phyloP scores from a whole-genome alignment of 176 grass and related monocot genomes.

The Avena sativa region DNA sequence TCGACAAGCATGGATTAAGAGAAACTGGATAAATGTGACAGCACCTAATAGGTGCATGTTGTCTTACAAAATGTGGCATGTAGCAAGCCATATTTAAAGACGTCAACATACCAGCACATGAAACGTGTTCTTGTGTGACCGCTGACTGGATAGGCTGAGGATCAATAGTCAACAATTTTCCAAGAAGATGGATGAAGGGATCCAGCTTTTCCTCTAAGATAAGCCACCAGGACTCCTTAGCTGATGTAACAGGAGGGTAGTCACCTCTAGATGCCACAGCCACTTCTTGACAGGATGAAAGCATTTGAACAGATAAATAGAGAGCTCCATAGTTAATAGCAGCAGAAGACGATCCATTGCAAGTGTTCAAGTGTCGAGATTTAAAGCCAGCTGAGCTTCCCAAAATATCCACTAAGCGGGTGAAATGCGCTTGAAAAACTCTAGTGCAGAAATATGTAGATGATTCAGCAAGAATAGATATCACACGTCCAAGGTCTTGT shows the following conservation, averaged over 20 bases:
- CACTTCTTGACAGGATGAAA: conserved; percentile 81
- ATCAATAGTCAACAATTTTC: conserved; percentile 42
- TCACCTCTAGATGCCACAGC: conserved; percentile 52
- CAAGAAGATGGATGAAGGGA: conserved; percentile 52
- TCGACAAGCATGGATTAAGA: conserved; percentile 8
- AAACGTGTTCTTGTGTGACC: conserved; percentile 52
- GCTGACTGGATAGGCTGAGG: conserved; percentile 39
- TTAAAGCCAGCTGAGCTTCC: conserved; percentile 44
- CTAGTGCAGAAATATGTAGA: conserved; percentile 78
- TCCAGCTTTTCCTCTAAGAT: conserved; percentile 61
- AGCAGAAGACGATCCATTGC: conserved; percentile 42
- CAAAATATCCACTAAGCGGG: conserved; percentile 69
- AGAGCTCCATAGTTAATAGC: conserved; percentile 71
- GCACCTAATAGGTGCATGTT: conserved; percentile 6
- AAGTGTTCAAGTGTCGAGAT: conserved; percentile 38
- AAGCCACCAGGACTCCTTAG: conserved; percentile 67
- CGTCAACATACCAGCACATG: conserved; percentile 59
- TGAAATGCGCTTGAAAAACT: conserved; percentile 84
- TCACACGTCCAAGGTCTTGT: conserved; percentile 72
- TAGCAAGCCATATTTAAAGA: conserved; percentile 33
- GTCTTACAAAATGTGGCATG: conserved; percentile 18
- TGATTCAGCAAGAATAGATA: conserved; percentile 64
- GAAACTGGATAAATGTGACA: conserved; percentile 5
- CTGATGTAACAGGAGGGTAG: conserved; percentile 53
- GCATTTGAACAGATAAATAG: conserved; percentile 84